These are phyloP conservation scores for Heliamphora ciliata DNA, from an alignment of 179 eudicot genomes.

Conservation along the genomic window DNA sequence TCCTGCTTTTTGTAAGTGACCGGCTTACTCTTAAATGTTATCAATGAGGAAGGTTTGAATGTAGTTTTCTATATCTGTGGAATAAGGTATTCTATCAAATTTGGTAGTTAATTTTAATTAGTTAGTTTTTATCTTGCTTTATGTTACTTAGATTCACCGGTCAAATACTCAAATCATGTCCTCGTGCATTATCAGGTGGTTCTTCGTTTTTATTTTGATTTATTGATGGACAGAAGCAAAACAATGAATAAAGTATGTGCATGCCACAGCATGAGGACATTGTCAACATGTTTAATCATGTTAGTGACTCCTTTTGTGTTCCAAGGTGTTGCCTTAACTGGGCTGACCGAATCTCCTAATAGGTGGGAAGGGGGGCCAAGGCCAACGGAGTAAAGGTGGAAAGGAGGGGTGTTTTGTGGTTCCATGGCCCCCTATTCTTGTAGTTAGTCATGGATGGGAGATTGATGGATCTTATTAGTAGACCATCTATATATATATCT, in stretches of 20 bases:
- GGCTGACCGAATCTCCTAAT: not conserved
- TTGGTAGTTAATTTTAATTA: not conserved
- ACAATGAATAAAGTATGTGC: too few species aligned
- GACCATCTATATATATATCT: not conserved
- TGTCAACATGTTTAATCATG: not conserved
- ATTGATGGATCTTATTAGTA: not conserved
- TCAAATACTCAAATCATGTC: not conserved
- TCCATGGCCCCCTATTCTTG: not conserved
- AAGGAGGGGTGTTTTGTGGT: not conserved
- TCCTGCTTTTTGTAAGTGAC: slow-evolving; percentile 57
- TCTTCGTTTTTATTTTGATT: too few species aligned
- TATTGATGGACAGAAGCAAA: too few species aligned
- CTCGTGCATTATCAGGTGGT: not conserved
- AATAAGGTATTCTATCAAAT: not conserved
- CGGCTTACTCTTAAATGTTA: not conserved
- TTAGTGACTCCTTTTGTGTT: not conserved
- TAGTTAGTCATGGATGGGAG: not conserved
- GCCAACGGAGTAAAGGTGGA: not conserved
- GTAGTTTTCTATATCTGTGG: not conserved
- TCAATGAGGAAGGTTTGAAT: not conserved
- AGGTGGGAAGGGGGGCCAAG: not conserved
- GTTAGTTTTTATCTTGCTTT: not conserved
- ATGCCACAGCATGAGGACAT: not conserved
- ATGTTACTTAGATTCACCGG: not conserved
- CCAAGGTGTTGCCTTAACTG: not conserved